These are phyloP conservation scores for Pythium pyrilobum DNA, from an alignment of 352 stramenopile genomes.

Conservation along the genomic window DNA sequence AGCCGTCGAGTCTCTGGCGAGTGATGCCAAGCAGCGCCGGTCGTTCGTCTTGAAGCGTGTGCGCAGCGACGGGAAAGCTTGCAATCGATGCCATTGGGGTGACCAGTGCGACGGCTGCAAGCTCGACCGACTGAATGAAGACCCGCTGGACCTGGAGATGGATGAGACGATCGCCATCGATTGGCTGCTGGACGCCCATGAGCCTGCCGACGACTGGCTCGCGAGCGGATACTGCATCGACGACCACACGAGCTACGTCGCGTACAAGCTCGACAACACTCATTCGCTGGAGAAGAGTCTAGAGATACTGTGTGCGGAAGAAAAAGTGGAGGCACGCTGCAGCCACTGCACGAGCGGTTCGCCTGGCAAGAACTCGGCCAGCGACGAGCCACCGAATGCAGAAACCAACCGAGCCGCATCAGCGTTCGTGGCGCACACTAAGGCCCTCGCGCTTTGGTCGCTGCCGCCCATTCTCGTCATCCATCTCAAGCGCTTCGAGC, in stretches of 20 bases:
- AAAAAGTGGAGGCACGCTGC: conserved; percentile 39
- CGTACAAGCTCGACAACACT: conserved; percentile 22
- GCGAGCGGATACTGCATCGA: conserved; percentile 14
- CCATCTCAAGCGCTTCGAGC: conserved; percentile 66
- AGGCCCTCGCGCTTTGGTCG: conserved; percentile 45
- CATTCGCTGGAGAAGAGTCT: conserved; percentile 37
- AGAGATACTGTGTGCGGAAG: conserved; percentile 38
- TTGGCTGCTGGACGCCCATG: conserved; percentile 30
- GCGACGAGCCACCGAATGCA: neutral
- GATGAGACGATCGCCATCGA: conserved; percentile 66
- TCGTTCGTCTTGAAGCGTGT: conserved; percentile 47
- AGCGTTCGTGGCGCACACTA: conserved; percentile 40
- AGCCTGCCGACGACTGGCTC: conserved; percentile 17
- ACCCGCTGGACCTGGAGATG: conserved; percentile 33
- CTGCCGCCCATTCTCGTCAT: conserved; percentile 51
- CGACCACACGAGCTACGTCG: conserved; percentile 36
- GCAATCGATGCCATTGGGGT: conserved; percentile 48
- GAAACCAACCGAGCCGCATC: neutral
- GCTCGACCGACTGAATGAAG: conserved; percentile 24
- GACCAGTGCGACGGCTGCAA: conserved; percentile 42
- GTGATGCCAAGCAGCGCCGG: neutral
- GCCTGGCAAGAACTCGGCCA: conserved; percentile 14
- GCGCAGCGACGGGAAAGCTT: conserved; percentile 35
- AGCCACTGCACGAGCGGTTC: conserved; percentile 23
- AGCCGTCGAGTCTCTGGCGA: neutral